Evolutionary conservation across 2,329 filamentous ascomycete genomes (phyloP), one percentile per base, ranked within the genome.

Genomic region (Diaporthe sp.): DNA sequence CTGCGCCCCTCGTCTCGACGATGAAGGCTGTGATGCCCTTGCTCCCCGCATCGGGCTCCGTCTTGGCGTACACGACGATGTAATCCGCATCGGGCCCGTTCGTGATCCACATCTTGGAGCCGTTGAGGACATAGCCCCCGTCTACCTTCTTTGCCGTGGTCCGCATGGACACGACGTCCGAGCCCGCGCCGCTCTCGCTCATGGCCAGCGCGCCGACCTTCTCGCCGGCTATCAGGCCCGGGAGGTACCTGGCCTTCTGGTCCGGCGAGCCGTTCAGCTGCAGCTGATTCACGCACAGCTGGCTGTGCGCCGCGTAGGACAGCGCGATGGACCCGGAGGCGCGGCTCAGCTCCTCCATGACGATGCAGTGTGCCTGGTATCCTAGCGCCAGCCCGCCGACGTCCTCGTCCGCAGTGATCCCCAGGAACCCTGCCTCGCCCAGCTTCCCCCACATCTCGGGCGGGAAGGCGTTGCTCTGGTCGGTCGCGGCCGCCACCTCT

Each of bases 101-200:
- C 76, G 96, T 99, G 82, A 99, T 99, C 96, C 96, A 99, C 96
- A 98, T 98, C 89, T 99, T 98, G 76, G 93, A 94, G 42, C 96
- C 96, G 80, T 96, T 95, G 72, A 99, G 87, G 28, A 96, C 77
- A 83, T 94, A 98, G 38, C 96, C 96, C 47, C 95, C 96, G 79
- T 97, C 94, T 15, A 95, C 94, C 77, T 90, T 88, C 82, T 91
- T 93, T 0, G 96, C 96, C 4, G 91, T 93, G 58, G 93, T 97
- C 82, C 96, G 95, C 96, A 98, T 98, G 84, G 93, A 94, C 38
- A 99, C 96, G 4, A 99, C 96, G 84, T 99, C 96, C 78, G 93
- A 96, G 19, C 96, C 96, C 0, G 96, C 93, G 9, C 94, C 94
- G 77, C 96, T 94, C 85, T 99, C 96, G 35, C 93, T 96, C 97